These are phyloP conservation scores for Trichoderma orchidacearum DNA, from an alignment of 495 filamentous ascomycete species.

Conservation along the genomic window DNA sequence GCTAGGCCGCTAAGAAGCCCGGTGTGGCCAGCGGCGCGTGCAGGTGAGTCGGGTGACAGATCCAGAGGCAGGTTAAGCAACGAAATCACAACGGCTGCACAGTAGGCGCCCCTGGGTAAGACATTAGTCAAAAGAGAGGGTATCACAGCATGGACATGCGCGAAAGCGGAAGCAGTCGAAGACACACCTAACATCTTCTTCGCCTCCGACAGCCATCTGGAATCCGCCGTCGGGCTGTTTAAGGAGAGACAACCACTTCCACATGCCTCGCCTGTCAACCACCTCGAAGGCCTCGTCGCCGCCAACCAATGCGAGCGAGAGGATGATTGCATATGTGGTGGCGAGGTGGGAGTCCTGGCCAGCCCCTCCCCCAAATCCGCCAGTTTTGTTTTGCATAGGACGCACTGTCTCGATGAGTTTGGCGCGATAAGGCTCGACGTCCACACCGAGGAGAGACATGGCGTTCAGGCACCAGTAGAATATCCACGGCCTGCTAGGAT, in stretches of 20 bases:
- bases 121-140: not conserved
- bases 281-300: conserved; percentile 57
- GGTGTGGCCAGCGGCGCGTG: conserved; percentile 26
- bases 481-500: conserved; percentile 84
- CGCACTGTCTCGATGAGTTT: conserved; percentile 56
- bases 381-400: conserved; percentile 66
- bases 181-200: conserved; percentile 76
- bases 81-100: conserved; percentile 67
- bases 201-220: conserved; percentile 62
- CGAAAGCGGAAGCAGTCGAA: no score
- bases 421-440: conserved; percentile 54
- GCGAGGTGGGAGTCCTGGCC: conserved; percentile 81
- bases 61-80: conserved; percentile 72
- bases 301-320: conserved; percentile 64
- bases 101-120: conserved; percentile 65
- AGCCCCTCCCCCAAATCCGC: conserved; percentile 90
- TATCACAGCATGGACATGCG: not conserved
- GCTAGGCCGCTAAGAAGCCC: conserved; percentile 53
- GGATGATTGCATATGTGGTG: conserved; percentile 69
- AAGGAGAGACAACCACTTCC: conserved; percentile 71
- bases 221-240: conserved; percentile 83
- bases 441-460: conserved; percentile 59
- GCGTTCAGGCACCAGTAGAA: conserved; percentile 79
- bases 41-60: conserved; percentile 49
- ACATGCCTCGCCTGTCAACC: conserved; percentile 72